Evolutionary conservation across 2,329 filamentous ascomycete genomes (phyloP).

Genomic region (Apiospora koreana): DNA sequence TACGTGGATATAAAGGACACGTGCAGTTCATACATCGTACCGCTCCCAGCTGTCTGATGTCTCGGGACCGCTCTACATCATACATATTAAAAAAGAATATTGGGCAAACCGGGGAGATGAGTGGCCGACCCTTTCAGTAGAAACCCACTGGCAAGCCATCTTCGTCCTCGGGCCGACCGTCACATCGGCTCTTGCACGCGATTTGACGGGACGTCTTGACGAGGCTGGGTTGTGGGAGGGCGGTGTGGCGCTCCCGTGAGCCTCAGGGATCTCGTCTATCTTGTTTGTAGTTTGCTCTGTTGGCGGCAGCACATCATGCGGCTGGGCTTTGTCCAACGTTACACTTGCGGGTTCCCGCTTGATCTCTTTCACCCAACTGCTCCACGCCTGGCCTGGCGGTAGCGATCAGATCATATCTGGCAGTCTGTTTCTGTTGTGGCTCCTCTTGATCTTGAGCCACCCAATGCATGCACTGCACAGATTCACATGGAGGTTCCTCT

Average conservation of each 20-base stretch:
- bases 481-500: background rate
- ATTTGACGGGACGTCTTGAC: background rate
- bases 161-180: background rate
- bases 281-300: slow-evolving; percentile 8
- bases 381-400: background rate
- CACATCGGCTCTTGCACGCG: background rate
- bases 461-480: background rate
- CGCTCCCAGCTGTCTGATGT: background rate
- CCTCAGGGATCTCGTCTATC: background rate
- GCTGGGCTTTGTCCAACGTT: background rate
- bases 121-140: background rate
- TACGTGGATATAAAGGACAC: background rate
- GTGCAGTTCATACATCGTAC: background rate
- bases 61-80: slow-evolving; percentile 8
- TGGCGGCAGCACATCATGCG: background rate
- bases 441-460: background rate
- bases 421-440: background rate
- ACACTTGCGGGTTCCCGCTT: background rate
- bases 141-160: background rate
- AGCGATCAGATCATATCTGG: background rate
- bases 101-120: background rate
- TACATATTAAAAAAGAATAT: background rate
- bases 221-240: background rate
- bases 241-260: background rate
- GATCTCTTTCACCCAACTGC: background rate